Base-by-base conservation (phyloP, 78 protist genomes). In the Cavenderia fasciculata region DNA sequence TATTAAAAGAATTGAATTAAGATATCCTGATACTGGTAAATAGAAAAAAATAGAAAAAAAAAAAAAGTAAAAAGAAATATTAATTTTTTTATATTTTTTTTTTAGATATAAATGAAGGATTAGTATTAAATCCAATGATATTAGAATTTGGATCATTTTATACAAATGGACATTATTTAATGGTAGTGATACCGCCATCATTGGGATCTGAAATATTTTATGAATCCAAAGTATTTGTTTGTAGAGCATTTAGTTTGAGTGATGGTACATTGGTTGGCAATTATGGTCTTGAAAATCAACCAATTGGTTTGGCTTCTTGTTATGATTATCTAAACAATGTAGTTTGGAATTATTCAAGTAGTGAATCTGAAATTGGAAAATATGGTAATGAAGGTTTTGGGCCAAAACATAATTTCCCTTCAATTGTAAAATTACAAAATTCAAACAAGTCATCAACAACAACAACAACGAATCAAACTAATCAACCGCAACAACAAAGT, bases 381-480 rank as follows among this genome's bases (percentile, higher is more conserved):
- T 90, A 75, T 69, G 85, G 87, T 0, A 90, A 90, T 36, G 89
- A 90, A 73, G 94, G 94, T 23, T 77, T 79, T 27, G 94, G 91
- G 1, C 94, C 94, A 11, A 90, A 77, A 59, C 84, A 86, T 54
- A 56, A 31, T 29, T 86, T 86, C 40, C 85, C 92, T 12, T 27
- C 43, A 0, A 40, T 34, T 11, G 4, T 57, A 4, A n/a, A 43
- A 49, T 49, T 49, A 14, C 54, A 14, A 12, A 14, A 49, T 12
- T 19, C 79, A 4, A 72, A 29, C 18, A 46, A 23, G 19, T 34
- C 86, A 7, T 46, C 86, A 59, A 52, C 59, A 59, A 38, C 70
- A 25, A 57, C 85, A 56, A 36, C 85, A 11, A 21, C 68, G 11
- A 46, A 34, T 40, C 29, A 72, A 54, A 56, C 65, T 21, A 74